phyloP scores from a whole-genome alignment of 805 yeast genomes.

The baker's yeast (Saccharomyces cerevisiae) region DNA sequence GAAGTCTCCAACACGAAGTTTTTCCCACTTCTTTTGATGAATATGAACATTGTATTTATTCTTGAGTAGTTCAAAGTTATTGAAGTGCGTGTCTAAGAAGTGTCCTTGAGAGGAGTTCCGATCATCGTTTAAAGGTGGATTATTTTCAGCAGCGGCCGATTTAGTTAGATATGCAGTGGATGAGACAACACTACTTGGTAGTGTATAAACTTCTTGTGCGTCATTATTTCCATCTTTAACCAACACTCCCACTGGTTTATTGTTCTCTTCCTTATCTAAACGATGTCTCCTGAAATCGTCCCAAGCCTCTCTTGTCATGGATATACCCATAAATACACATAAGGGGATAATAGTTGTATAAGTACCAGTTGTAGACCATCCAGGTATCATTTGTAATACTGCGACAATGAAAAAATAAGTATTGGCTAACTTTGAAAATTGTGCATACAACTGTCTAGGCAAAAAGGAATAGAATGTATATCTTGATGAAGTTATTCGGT shows the following conservation, averaged over 20 bases:
- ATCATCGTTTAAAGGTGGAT: background rate
- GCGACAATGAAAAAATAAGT: conserved; percentile 84
- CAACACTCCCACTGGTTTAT: conserved; percentile 37
- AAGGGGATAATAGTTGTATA: conserved; percentile 90
- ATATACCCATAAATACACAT: conserved; percentile 74
- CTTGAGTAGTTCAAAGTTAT: conserved; percentile 14
- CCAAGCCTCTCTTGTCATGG: conserved; percentile 86
- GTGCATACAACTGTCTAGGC: conserved; percentile 84
- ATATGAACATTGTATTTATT: conserved; percentile 18
- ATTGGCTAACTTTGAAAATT: conserved; percentile 88
- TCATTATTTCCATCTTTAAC: conserved; percentile 12
- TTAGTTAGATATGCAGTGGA: background rate
- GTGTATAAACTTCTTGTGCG: conserved; percentile 1
- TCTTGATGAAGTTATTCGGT: conserved; percentile 76
- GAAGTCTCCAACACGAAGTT: conserved; percentile 82
- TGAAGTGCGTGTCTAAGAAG: conserved; percentile 13
- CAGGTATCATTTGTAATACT: conserved; percentile 88
- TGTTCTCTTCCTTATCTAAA: conserved; percentile 80
- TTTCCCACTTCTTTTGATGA: conserved; percentile 50
- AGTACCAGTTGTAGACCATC: conserved; percentile 96
- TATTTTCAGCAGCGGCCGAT: background rate
- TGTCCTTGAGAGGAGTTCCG: background rate
- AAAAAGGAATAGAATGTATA: conserved; percentile 73
- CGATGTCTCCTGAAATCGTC: conserved; percentile 86
- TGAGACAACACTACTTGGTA: background rate